These are phyloP conservation scores for Solanum hybrid DNA, from an alignment of 305 asterid genomes.

Conservation along the genomic window DNA sequence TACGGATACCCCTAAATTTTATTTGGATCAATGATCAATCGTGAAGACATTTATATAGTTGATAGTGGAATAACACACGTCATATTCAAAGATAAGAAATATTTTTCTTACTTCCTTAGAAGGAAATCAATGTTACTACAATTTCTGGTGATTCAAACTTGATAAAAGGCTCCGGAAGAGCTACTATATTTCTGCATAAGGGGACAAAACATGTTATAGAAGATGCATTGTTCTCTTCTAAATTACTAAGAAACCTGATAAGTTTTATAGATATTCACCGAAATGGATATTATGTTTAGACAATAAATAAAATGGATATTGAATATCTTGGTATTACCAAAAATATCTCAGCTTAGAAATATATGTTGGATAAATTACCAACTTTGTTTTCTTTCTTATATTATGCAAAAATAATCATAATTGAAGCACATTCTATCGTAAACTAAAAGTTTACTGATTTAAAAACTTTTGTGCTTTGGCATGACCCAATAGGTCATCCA, in stretches of 20 bases:
- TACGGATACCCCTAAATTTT: not conserved
- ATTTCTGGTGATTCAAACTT: not conserved
- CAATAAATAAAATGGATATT: not conserved
- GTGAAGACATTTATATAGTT: not conserved
- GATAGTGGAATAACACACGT: not conserved
- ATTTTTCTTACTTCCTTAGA: no score
- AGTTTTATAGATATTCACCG: not conserved
- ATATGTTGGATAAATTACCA: not conserved
- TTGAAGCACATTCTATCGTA: not conserved
- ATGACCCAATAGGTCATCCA: not conserved
- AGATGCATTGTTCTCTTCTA: not conserved
- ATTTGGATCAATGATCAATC: not conserved
- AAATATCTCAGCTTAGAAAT: no score
- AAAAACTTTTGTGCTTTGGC: not conserved
- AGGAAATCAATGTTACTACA: not conserved
- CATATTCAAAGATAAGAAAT: no score
- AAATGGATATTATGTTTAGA: not conserved
- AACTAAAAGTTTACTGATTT: not conserved
- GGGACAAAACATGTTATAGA: not conserved
- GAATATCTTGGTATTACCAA: not conserved
- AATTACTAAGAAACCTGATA: not conserved
- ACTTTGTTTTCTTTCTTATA: not conserved
- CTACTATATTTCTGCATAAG: no score
- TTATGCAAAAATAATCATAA: no score
- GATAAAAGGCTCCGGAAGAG: not conserved